Conservation (phyloP, 1,284 basidiomycete genomes). For the Agroathelia rolfsii region DNA sequence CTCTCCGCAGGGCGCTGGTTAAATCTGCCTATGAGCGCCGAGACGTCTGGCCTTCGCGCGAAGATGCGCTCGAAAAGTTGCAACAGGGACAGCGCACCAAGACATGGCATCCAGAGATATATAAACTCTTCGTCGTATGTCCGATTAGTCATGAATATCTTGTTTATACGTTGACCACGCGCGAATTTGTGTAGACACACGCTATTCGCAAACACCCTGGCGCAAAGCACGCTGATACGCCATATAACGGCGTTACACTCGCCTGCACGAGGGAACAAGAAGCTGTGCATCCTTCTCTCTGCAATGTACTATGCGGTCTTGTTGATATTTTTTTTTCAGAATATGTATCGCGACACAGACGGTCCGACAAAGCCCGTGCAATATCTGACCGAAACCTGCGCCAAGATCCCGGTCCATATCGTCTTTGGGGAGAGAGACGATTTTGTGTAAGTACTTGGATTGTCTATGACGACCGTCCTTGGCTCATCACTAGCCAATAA, state of each 20-base stretch:
- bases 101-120: slow-evolving; percentile 38
- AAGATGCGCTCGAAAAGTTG: slow-evolving; percentile 28
- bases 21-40: slow-evolving; percentile 33
- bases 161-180: slow-evolving; percentile 1
- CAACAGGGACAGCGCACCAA: slow-evolving; percentile 21
- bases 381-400: slow-evolving; percentile 29
- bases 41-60: slow-evolving; percentile 36
- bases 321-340: slow-evolving; percentile 8
- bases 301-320: not conserved
- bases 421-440: slow-evolving; percentile 40
- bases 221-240: slow-evolving; percentile 18
- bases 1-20: slow-evolving; percentile 31
- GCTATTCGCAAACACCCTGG: slow-evolving; percentile 31
- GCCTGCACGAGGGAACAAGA: slow-evolving; percentile 50
- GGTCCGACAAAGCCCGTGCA: slow-evolving; percentile 35
- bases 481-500: not conserved
- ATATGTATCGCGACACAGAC: slow-evolving; percentile 22
- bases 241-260: slow-evolving; percentile 31
- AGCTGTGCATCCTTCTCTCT: slow-evolving; percentile 26
- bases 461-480: not conserved
- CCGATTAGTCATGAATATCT: not conserved
- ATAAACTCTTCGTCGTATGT: slow-evolving; percentile 39
- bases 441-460: slow-evolving; percentile 33
- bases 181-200: slow-evolving; percentile 25
- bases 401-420: slow-evolving; percentile 34